A percentile compares a stretch with the other conserved stretches of the same genome.
Conservation (phyloP, 371 early-diverging fungal genomes). For the Mucor sp. region DNA sequence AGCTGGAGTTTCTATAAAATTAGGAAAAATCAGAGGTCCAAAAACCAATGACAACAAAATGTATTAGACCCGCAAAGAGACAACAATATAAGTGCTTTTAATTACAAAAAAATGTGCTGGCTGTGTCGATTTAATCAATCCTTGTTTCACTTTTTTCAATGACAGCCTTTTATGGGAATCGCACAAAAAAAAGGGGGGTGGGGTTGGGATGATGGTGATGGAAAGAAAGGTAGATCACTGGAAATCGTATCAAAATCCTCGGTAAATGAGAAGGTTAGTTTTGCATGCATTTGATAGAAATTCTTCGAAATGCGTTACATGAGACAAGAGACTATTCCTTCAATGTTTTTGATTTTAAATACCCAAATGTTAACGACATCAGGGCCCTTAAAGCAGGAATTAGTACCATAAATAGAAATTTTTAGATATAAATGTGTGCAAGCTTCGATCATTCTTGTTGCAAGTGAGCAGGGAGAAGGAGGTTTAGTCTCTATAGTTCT, state of each 20-base stretch:
- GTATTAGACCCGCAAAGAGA: not conserved
- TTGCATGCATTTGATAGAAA: not conserved
- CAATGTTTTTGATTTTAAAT: not conserved
- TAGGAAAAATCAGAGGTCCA: not conserved
- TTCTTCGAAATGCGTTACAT: not conserved
- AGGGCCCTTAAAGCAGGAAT: conserved; percentile 12
- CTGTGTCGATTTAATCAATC: not conserved
- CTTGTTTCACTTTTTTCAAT: not conserved
- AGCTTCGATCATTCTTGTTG: not conserved
- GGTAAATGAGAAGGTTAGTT: not conserved
- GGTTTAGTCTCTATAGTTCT: not conserved
- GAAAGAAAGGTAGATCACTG: not conserved
- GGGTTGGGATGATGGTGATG: not conserved
- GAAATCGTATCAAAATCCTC: not conserved
- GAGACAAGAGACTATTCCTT: not conserved
- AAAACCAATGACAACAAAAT: not conserved
- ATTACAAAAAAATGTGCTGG: not conserved
- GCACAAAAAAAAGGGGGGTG: not conserved
- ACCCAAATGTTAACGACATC: not conserved
- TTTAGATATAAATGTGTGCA: not conserved
- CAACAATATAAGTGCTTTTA: not conserved
- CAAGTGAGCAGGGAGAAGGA: not conserved
- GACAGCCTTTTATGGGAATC: not conserved
- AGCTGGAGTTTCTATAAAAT: not conserved
- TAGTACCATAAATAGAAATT: conserved; percentile 9